phyloP scores from a whole-genome alignment of 2,329 filamentous ascomycete species.

The Byssoonygena ceratinophila region DNA sequence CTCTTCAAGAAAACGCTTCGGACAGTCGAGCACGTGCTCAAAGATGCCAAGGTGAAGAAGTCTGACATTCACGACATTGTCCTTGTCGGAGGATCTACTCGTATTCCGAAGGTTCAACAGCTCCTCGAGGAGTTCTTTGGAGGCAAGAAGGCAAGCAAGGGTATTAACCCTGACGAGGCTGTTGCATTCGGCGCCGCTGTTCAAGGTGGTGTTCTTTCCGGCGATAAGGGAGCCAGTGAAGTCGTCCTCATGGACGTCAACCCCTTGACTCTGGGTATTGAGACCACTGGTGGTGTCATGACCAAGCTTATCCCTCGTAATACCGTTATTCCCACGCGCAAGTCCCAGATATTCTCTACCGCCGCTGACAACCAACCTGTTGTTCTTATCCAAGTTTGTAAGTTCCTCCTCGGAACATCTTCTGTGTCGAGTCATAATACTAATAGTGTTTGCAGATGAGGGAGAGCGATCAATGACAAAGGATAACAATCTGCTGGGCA shows the following conservation, averaged over 20 bases:
- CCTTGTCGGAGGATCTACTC: conserved; percentile 93
- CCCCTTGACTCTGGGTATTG: conserved; percentile 90
- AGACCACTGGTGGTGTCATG: conserved; percentile 96
- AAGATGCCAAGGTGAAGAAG: conserved; percentile 98
- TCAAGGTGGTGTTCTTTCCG: conserved; percentile 88
- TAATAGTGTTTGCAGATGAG: conserved; percentile 46
- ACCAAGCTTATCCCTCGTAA: conserved; percentile 92
- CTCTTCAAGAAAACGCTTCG: conserved; percentile 99
- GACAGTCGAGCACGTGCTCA: conserved; percentile 96
- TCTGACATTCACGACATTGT: conserved; percentile 90
- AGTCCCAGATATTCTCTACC: conserved; percentile 96
- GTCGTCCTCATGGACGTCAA: conserved; percentile 96
- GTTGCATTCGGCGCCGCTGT: conserved; percentile 96
- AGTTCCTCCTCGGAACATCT: conserved; percentile 18
- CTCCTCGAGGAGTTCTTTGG: conserved; percentile 92
- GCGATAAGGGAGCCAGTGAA: conserved; percentile 68
- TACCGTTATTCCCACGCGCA: conserved; percentile 88
- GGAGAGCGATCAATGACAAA: conserved; percentile 90
- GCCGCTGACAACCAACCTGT: conserved; percentile 94
- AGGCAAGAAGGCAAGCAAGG: conserved; percentile 97
- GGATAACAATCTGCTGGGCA: conserved; percentile 94
- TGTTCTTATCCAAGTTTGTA: conserved; percentile 82
- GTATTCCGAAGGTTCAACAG: conserved; percentile 94
- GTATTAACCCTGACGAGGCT: conserved; percentile 98
- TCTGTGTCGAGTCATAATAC: conserved; percentile 7